Evolutionary conservation across 257 asterid genomes (phyloP), one percentile per base, ranked within the genome.

Genomic region (Euphrasia confusa): DNA sequence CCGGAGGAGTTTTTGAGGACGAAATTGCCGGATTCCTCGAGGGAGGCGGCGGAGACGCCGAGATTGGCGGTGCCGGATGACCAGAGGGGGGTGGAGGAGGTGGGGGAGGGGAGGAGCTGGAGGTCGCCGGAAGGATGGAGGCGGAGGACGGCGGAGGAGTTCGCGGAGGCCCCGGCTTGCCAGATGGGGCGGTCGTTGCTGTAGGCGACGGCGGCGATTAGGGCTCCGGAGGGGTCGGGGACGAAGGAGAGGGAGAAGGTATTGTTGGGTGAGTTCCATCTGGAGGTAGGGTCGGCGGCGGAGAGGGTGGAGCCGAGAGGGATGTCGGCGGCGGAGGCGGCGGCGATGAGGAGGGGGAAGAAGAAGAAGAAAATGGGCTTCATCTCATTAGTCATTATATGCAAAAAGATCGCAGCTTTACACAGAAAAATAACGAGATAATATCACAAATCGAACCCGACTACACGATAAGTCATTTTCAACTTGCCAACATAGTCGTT

Each of bases 1-100:
- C 75, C 84, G 61, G 84, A 68, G 45, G 77, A 77, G 48, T 85
- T 90, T 18, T 42, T 79, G n/a, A 90, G 89, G 2, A 75, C 68
- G 24, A 90, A 59, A n/a, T 74, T 76, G 37, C 88, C 88, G 58
- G 75, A 66, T 2, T 81, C 82, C 4, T 65, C 70, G 10, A 81
- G 74, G 5, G 73, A 30, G 5, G 81, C 84, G 55, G 79, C 66
- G 68, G 80, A 5, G 71, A 81, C 74, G 11, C 78, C 75, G 66
- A 64, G 68, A 30, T 56, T 53, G 12, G 74, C 70, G 56, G 88
- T 82, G 68, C 47, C 65, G 71, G 88, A 74, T 30, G 82, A 72
- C 88, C 88, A 82, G 53, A 79, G 72, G 0, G 82, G 80, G 14
- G 78, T 17, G 63, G 68, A 12, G 73, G 84, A 66, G 68, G 79